These are phyloP conservation scores for Silene vulgaris DNA, from an alignment of 179 eudicot species.

Conservation along the genomic window DNA sequence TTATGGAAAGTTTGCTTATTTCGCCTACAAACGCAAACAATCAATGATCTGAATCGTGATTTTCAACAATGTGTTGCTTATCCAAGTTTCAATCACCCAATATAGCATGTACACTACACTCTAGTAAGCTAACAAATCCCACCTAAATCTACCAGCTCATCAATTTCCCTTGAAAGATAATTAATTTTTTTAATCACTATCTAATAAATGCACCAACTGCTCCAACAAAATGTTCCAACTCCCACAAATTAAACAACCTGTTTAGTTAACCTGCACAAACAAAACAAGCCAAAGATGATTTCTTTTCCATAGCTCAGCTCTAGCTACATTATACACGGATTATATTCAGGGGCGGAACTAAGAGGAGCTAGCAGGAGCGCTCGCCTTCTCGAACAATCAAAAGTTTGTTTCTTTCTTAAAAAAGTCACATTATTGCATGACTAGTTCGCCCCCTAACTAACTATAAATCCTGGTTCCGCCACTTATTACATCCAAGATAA, in stretches of 20 bases:
- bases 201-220: neutral
- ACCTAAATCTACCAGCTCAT: slow-evolving; percentile 16
- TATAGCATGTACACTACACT: slow-evolving; percentile 13
- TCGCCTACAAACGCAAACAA: slow-evolving; percentile 15
- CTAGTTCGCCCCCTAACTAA: too few species aligned
- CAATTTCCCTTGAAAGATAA: slow-evolving; percentile 5
- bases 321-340: neutral
- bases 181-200: neutral
- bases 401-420: too few species aligned
- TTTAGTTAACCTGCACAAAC: slow-evolving; percentile 16
- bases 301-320: neutral
- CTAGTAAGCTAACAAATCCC: slow-evolving; percentile 12
- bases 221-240: neutral
- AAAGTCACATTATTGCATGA: too few species aligned
- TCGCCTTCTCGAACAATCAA: too few species aligned
- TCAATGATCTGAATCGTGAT: neutral
- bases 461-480: neutral
- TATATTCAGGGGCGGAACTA: neutral
- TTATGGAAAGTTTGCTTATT: slow-evolving; percentile 11
- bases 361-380: too few species aligned
- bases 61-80: slow-evolving; percentile 9
- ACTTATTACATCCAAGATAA: neutral
- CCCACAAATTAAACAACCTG: neutral
- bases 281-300: slow-evolving; percentile 5
- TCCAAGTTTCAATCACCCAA: slow-evolving; percentile 13